Evolutionary conservation across 768 basidiomycete genomes (phyloP), one percentile per base, ranked within the genome.

Genomic region (Mrakia frigida): DNA sequence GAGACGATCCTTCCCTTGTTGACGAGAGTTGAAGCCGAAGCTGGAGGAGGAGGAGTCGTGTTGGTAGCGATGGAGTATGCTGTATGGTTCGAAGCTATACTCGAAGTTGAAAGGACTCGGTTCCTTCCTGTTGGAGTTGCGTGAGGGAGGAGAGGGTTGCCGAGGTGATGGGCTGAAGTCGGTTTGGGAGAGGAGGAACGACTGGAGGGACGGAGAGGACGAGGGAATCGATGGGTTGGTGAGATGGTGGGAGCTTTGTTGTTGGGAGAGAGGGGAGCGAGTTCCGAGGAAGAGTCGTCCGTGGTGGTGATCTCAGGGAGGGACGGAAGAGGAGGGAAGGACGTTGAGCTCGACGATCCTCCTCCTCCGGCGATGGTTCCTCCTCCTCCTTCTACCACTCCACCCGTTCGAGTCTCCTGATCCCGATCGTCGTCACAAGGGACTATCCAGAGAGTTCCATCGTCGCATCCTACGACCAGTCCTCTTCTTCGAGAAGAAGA

Each of bases 141-240:
- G 63, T 35, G 63, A 37, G 21, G 63, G 63, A 65, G 31, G 63
- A 37, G 28, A 60, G n/a, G 59, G 9, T n/a, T n/a, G n/a, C n/a
- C 31, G 6, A 23, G 61, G 31, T 21, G 35, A 39, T 68, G 65
- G 25, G 25, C 18, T 39, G 35, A 39, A 33, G 37, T 18, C 11
- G 71, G 52, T 72, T 72, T 56, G 33, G 71, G 52, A 2, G 71
- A 72, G 39, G 71, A 59, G 25, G 71, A 33, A 9, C 52, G 52
- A 31, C 59, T 21, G 41, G 21, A 21, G 39, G 52, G 37, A 68
- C 25, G 25, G 65, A 37, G 7, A n/a, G 65, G 53, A 28, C 37
- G 71, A 72, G 52, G 71, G 50, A 72, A 59, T 21, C 71, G 52
- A 33, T 56, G 71, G 21, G 31, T 16, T 28, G 39, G 10, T 33